These are phyloP conservation scores for Bipolaris sorokiniana DNA, from an alignment of 2,329 filamentous ascomycete species.

Conservation along the genomic window DNA sequence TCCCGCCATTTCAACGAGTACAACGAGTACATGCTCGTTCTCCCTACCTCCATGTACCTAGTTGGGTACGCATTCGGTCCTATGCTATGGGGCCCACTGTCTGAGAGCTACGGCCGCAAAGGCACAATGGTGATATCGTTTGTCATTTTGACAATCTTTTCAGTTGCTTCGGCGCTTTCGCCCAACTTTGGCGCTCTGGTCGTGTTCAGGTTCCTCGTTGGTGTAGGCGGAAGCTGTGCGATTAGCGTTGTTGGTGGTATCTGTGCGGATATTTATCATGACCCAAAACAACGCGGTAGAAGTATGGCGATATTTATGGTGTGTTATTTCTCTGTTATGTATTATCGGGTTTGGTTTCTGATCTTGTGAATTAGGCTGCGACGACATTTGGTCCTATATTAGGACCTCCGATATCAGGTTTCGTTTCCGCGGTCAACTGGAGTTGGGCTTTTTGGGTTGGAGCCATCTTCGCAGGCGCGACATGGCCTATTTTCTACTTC, in stretches of 20 bases:
- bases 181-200: slow-evolving; percentile 54
- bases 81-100: slow-evolving; percentile 53
- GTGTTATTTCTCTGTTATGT: background rate
- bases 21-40: slow-evolving; percentile 50
- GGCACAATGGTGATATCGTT: slow-evolving; percentile 60
- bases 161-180: slow-evolving; percentile 53
- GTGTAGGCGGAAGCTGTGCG: slow-evolving; percentile 53
- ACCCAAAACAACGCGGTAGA: slow-evolving; percentile 51
- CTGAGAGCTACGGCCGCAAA: slow-evolving; percentile 55
- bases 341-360: background rate
- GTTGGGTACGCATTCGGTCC: slow-evolving; percentile 56
- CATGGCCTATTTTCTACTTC: slow-evolving; percentile 65
- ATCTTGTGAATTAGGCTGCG: slow-evolving; percentile 58
- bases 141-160: slow-evolving; percentile 53
- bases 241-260: slow-evolving; percentile 67
- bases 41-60: slow-evolving; percentile 59
- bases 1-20: slow-evolving; percentile 63
- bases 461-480: slow-evolving; percentile 69
- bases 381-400: slow-evolving; percentile 71
- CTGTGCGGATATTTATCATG: slow-evolving; percentile 69
- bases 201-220: slow-evolving; percentile 53
- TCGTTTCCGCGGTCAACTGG: slow-evolving; percentile 67
- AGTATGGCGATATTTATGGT: slow-evolving; percentile 45
- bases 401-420: slow-evolving; percentile 70
- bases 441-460: slow-evolving; percentile 74